Evolutionary conservation across 768 basidiomycete species (phyloP), one percentile per base, ranked within the genome.

Genomic region (Suillus tomentosus): DNA sequence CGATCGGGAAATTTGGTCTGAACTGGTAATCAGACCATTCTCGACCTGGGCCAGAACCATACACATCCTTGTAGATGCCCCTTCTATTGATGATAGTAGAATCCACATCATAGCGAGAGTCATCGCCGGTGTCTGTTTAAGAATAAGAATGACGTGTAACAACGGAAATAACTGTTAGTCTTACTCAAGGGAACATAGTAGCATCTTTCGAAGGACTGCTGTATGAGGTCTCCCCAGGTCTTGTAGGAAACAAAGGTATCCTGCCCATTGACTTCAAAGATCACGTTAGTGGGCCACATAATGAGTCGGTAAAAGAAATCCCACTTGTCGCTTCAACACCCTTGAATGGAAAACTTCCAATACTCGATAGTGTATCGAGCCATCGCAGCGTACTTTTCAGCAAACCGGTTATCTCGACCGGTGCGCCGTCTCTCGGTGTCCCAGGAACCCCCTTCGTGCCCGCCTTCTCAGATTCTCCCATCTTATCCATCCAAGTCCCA

Each of bases 11-110:
- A 77, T 98, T 97, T 70, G 88, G 86, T 65, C 95, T 85, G 68
- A 97, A 84, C 76, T 99, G 97, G 75, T 99, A 99, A 77, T 99
- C 96, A 6, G 95, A 93, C 95, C 95, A 98, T 76, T 96, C 93
- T 62, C 94, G 85, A 11, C 88, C 91, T 56, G 82, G 72, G 0
- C 93, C 93, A 13, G 97, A 95, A 47, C 96, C 94, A 68, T 91
- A 91, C 8, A 99, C 94, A 73, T 99, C 97, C 82, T 99, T 99
- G 83, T 99, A 99, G 72, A 98, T 96, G 5, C 96, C 97, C 63
- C 97, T 85, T 15, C 94, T 89, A 73, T 94, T 91, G 65, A 97
- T 82, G 42, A 98, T 76, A 27, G 69, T 81, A 3, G 91, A 69
- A 70, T 93, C 81, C 69, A 97, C 76, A 62, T 82, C 82, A 79